Conservation (phyloP, 2,329 filamentous ascomycete genomes). For the Sporothrix brasiliensis region DNA sequence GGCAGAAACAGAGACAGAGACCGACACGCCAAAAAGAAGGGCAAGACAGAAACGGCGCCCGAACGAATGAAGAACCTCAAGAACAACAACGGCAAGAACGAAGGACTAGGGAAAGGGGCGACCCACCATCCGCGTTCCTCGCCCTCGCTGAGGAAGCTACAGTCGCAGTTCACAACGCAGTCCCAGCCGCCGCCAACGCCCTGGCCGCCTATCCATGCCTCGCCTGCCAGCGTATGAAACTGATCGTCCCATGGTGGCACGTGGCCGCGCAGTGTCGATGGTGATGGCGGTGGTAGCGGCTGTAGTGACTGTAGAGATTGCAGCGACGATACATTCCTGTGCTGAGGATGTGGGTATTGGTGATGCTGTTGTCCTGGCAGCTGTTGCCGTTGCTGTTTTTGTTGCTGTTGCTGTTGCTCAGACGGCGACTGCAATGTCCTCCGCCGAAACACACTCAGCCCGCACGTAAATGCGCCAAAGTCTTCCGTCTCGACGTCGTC, state of each 20-base stretch:
- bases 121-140: conserved; percentile 39
- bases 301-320: not conserved
- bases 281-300: conserved; percentile 1
- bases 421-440: conserved; percentile 39
- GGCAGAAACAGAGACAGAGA: not conserved
- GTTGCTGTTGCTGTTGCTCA: conserved; percentile 5
- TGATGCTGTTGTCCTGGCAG: conserved; percentile 17
- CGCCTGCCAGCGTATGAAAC: conserved; percentile 28
- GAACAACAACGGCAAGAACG: not conserved
- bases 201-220: conserved; percentile 59
- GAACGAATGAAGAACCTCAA: not conserved
- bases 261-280: conserved; percentile 13
- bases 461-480: conserved; percentile 83
- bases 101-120: not conserved
- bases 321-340: conserved; percentile 11
- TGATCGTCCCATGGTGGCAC: conserved; percentile 35
- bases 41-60: not conserved
- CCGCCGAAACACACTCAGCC: conserved; percentile 66
- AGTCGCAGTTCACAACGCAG: conserved; percentile 73
- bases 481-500: conserved; percentile 72
- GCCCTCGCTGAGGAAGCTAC: conserved; percentile 37
- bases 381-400: conserved; percentile 20
- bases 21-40: not conserved
- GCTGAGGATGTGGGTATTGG: conserved; percentile 7
- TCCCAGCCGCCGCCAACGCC: conserved; percentile 79